Percentiles rank a stretch among this genome's conserved stretches.
These are phyloP conservation scores for Schwanniomyces occidentalis DNA, from an alignment of 805 yeast species.

Conservation along the genomic window DNA sequence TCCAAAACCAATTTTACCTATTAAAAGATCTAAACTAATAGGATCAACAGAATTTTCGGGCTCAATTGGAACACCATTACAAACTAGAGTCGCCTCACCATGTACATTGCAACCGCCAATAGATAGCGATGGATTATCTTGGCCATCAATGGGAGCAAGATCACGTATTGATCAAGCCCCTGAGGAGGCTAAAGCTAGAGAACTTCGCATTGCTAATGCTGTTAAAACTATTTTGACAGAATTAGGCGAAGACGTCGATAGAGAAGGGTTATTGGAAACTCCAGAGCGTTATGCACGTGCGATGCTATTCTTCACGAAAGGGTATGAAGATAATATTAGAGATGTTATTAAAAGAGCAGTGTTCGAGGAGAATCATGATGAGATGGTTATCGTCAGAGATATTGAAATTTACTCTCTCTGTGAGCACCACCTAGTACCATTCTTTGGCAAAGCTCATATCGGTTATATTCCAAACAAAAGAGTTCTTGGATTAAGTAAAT, in stretches of 20 bases:
- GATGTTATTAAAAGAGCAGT: slow-evolving; percentile 94
- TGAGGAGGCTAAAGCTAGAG: slow-evolving; percentile 66
- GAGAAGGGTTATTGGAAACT: slow-evolving; percentile 91
- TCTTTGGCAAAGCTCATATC: slow-evolving; percentile 94
- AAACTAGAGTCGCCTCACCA: slow-evolving; percentile 79
- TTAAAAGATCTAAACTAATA: slow-evolving; percentile 21
- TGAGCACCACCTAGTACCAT: slow-evolving; percentile 98
- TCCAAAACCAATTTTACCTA: slow-evolving; percentile 21
- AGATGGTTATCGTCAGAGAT: slow-evolving; percentile 96
- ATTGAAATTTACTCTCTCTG: slow-evolving; percentile 90
- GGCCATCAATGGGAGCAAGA: slow-evolving; percentile 91
- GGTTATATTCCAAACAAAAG: slow-evolving; percentile 96
- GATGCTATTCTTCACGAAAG: slow-evolving; percentile 92
- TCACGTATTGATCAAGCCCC: slow-evolving; percentile 66
- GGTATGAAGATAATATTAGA: slow-evolving; percentile 90
- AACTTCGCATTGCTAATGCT: slow-evolving; percentile 78
- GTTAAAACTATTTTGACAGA: slow-evolving; percentile 76
- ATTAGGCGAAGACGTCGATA: slow-evolving; percentile 83
- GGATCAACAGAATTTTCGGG: slow-evolving; percentile 14
- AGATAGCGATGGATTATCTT: slow-evolving; percentile 86
- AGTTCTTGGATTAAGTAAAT: slow-evolving; percentile 87
- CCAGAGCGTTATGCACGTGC: slow-evolving; percentile 97
- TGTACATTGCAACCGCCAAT: slow-evolving; percentile 82
- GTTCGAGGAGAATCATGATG: slow-evolving; percentile 97
- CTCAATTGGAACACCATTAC: slow-evolving; percentile 54